Percentiles rank a stretch among this genome's conserved stretches.
Conservation (phyloP, 495 filamentous ascomycete genomes). For the Penicillium verhagenii region DNA sequence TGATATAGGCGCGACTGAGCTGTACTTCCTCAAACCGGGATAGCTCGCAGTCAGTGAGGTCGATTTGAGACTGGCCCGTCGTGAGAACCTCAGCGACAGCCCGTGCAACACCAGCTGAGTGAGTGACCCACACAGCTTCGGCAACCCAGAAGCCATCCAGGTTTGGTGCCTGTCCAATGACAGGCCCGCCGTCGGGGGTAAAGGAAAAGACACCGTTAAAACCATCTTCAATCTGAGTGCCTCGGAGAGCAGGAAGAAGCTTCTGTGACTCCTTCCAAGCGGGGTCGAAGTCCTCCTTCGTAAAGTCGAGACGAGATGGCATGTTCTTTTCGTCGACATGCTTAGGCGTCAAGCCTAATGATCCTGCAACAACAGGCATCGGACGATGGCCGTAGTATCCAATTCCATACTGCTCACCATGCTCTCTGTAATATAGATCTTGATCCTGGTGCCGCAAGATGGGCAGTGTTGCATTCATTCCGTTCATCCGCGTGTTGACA, state of each 20-base stretch:
- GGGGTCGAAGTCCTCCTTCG: slow-evolving; percentile 45
- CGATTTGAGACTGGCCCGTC: slow-evolving; percentile 41
- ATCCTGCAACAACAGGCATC: slow-evolving; percentile 47
- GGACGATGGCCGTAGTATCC: slow-evolving; percentile 54
- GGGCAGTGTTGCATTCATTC: slow-evolving; percentile 40
- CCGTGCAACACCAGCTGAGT: slow-evolving; percentile 52
- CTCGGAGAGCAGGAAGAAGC: slow-evolving; percentile 41
- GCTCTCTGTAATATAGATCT: slow-evolving; percentile 54
- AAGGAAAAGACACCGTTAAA: slow-evolving; percentile 57
- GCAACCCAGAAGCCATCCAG: slow-evolving; percentile 53
- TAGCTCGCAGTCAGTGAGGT: slow-evolving; percentile 49
- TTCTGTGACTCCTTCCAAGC: slow-evolving; percentile 47
- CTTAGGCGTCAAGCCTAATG: slow-evolving; percentile 38
- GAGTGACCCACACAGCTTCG: slow-evolving; percentile 56
- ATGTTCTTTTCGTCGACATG: slow-evolving; percentile 51
- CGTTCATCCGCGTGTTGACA: slow-evolving; percentile 34
- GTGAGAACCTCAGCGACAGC: slow-evolving; percentile 50
- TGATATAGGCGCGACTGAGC: slow-evolving; percentile 40
- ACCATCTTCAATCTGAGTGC: slow-evolving; percentile 44
- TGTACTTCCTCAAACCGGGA: slow-evolving; percentile 52
- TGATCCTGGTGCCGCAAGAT: slow-evolving; percentile 53
- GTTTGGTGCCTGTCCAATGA: slow-evolving; percentile 46
- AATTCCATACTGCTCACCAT: slow-evolving; percentile 52
- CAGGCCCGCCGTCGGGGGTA: slow-evolving; percentile 51
- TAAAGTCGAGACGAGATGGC: slow-evolving; percentile 52